Base-by-base conservation (phyloP, 805 yeast species). In the Teunomyces funiuensis region DNA sequence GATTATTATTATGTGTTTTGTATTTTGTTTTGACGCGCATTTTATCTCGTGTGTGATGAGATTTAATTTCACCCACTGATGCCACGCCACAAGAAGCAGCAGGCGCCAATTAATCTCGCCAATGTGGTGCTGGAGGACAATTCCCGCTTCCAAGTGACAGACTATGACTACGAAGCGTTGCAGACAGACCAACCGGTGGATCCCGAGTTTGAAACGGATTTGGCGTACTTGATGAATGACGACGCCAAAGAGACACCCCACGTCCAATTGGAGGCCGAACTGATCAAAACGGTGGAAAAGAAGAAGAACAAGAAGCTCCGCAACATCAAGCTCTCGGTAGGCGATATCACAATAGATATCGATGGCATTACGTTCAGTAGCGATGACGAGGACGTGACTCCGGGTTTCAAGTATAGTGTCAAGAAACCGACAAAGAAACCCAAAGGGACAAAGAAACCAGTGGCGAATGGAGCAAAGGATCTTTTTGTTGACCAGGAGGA, bases 301-400 rank as follows among this genome's bases (percentile, higher is more conserved):
- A 46, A 42, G 31, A 33, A 23, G 10, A 45, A 37, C 7, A 13
- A 18, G 9, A 36, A 36, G 26, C 11, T 28, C n/a, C 28, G 40
- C 16, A 30, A 38, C 23, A 34, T 43, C 18, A 44, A 45, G 26
- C 42, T 55, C 13, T 27, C 50, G 1, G 33, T 54, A 7, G 52
- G 44, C 22, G 68, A 61, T 36, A 54, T 63, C 25, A 60, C 62
- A 11, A 47, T 47, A 17, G 69, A 62, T 45, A 51, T 64, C 26
- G 50, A 47, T 17, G 63, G 51, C 6, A 50, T 62, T 5, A 38
- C 17, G 16, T 57, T 63, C 30, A 51, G 61, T 40, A 64, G 58
- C 34, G 52, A 49, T 13, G 68, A 62, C 9, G 39, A 31, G 8
- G n/a, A n/a, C n/a, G 30, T 19, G 15, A 41, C 33, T 34, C 29